A percentile compares a stretch with the other conserved stretches of the same genome.
Evolutionary conservation across 2,329 filamentous ascomycete species (phyloP).

Genomic region (Fusarium newnesense): DNA sequence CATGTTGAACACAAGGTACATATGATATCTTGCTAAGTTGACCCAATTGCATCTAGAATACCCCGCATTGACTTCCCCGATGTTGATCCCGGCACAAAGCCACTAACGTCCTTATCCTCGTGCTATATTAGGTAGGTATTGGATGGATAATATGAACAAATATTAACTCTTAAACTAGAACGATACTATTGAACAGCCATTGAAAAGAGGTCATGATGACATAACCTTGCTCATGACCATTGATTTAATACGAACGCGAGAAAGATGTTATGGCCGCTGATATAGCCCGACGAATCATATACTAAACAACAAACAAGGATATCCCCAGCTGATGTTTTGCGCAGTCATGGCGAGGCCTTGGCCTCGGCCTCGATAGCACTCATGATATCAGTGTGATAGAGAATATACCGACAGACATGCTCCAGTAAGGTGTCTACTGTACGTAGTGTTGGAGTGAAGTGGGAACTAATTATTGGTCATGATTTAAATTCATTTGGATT

Average conservation of each 20-base stretch:
- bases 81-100: background rate
- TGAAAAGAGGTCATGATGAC: background rate
- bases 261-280: background rate
- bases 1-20: background rate
- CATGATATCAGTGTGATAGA: background rate
- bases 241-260: background rate
- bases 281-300: background rate
- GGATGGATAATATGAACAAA: background rate
- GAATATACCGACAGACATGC: background rate
- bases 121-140: background rate
- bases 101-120: background rate
- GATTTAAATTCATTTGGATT: background rate
- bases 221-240: background rate
- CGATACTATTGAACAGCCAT: too few relatives aligned
- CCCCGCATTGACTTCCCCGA: background rate
- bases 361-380: background rate
- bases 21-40: background rate
- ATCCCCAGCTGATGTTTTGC: constrained; percentile 2
- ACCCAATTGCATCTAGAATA: background rate
- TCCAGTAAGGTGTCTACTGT: background rate
- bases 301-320: constrained; percentile 23
- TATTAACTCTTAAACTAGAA: background rate
- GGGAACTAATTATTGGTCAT: background rate
- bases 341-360: background rate
- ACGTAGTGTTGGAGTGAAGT: background rate